phyloP scores from a whole-genome alignment of 345 rosid genomes.

The Raphanus raphanistrum region DNA sequence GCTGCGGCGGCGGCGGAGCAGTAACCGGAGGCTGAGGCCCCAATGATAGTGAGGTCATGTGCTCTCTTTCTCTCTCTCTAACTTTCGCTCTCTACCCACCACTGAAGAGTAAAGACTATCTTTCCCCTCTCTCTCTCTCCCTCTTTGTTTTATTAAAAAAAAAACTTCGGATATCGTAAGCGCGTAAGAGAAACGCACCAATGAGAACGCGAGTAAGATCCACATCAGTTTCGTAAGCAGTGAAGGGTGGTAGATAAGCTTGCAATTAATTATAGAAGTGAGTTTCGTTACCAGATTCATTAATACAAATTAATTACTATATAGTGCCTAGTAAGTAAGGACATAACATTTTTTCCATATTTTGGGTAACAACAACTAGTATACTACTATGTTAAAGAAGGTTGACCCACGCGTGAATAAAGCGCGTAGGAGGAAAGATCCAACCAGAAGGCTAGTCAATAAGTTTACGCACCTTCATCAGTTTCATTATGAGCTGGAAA shows the following conservation, averaged over 20 bases:
- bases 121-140: not conserved
- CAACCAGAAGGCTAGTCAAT: not conserved
- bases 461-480: too few relatives aligned
- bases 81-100: conserved; percentile 34
- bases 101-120: conserved; percentile 23
- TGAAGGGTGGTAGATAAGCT: not conserved
- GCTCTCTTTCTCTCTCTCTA: conserved; percentile 42
- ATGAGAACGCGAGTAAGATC: not conserved
- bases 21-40: conserved; percentile 46
- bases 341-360: too few relatives aligned
- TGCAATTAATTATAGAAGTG: not conserved
- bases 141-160: conserved; percentile 2
- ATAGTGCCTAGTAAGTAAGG: not conserved
- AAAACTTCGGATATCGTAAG: not conserved
- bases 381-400: not conserved
- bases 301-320: not conserved
- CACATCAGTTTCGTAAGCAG: not conserved
- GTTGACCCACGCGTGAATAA: not conserved
- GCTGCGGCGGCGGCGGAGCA: conserved; percentile 36
- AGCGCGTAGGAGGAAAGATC: not conserved
- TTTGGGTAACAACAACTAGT: not conserved
- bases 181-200: not conserved
- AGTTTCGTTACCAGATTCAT: not conserved
- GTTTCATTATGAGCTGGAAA: not conserved
- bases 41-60: conserved; percentile 56